Percentiles rank a stretch among this genome's conserved stretches.
These are phyloP conservation scores for Geosmithia flava DNA, from an alignment of 2,329 filamentous ascomycete species.

Conservation along the genomic window DNA sequence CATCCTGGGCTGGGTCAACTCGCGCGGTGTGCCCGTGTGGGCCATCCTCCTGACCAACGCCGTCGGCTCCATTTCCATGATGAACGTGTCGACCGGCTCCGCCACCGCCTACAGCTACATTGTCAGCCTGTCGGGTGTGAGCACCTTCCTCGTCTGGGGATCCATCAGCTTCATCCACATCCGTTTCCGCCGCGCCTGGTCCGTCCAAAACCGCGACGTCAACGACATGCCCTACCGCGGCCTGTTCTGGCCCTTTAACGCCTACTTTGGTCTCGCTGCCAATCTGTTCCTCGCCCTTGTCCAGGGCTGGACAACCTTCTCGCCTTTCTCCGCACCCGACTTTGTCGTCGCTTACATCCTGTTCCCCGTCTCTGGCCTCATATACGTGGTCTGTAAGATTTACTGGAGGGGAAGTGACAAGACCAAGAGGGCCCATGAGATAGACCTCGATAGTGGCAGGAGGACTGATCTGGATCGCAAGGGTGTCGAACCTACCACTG, in stretches of 20 bases:
- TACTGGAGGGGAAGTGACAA: slow-evolving; percentile 35
- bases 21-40: slow-evolving; percentile 46
- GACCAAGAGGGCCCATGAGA: slow-evolving; percentile 34
- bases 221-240: slow-evolving; percentile 44
- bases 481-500: slow-evolving; percentile 14
- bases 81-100: slow-evolving; percentile 58
- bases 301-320: slow-evolving; percentile 48
- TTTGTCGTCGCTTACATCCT: slow-evolving; percentile 55
- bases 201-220: slow-evolving; percentile 39
- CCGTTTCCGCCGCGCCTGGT: slow-evolving; percentile 55
- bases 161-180: slow-evolving; percentile 60
- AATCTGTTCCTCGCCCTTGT: slow-evolving; percentile 48
- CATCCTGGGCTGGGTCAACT: slow-evolving; percentile 56
- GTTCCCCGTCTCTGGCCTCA: slow-evolving; percentile 44
- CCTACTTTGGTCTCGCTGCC: slow-evolving; percentile 44
- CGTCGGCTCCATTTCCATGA: slow-evolving; percentile 61
- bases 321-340: slow-evolving; percentile 42
- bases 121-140: slow-evolving; percentile 57
- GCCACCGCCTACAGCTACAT: slow-evolving; percentile 56
- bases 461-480: slow-evolving; percentile 40
- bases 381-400: slow-evolving; percentile 43
- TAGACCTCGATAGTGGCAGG: slow-evolving; percentile 44
- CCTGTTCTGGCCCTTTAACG: slow-evolving; percentile 41
- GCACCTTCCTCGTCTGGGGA: slow-evolving; percentile 62
- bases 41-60: slow-evolving; percentile 58